Evolutionary conservation across 352 stramenopile species (phyloP), one percentile per base, ranked within the genome.

Genomic region (Blastocystis sp.): DNA sequence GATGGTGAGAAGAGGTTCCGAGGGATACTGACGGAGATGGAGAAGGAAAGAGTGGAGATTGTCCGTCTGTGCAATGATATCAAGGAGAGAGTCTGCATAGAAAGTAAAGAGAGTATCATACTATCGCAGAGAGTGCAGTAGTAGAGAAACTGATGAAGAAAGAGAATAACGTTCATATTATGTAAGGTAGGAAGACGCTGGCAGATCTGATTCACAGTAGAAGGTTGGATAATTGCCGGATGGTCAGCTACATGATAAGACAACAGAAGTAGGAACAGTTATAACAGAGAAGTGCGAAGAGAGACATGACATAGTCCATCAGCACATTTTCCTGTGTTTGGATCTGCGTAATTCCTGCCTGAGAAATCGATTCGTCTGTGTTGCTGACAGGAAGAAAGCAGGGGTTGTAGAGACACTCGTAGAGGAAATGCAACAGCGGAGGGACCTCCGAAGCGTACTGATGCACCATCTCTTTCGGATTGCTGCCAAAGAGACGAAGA

Each of bases 101-200:
- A 11, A 26, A 68, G 26, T 20, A 30, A 13, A 9, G 26, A 64
- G 6, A 37, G 2, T 1, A 3, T 34, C 2, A 3, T 20, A 85
- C 73, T 50, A 68, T 85, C 73, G 20, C 34, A 34, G 43, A 20
- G 26, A 5, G 63, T 30, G 34, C 50, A 66, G 73, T 66, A 85
- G 26, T 45, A 66, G 56, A 85, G 73, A 55, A 85, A 69, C n/a
- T 85, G 73, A 68, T 85, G 73, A n/a, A 85, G 73, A 45, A 85
- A 85, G 30, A 85, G 73, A 30, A 69, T 43, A 5, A 66, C 55
- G 50, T 85, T 85, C 6, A 85, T 45, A 8, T 56, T 69, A 24
- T 50, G 13, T 3, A 85, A 30, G 3, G 53, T 16, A 13, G 47
- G 47, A 16, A 85, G 6, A 13, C 73, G 73, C 26, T 39, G 26